phyloP scores from a whole-genome alignment of 2,329 filamentous ascomycete species.

The Nannizzia gypsea region DNA sequence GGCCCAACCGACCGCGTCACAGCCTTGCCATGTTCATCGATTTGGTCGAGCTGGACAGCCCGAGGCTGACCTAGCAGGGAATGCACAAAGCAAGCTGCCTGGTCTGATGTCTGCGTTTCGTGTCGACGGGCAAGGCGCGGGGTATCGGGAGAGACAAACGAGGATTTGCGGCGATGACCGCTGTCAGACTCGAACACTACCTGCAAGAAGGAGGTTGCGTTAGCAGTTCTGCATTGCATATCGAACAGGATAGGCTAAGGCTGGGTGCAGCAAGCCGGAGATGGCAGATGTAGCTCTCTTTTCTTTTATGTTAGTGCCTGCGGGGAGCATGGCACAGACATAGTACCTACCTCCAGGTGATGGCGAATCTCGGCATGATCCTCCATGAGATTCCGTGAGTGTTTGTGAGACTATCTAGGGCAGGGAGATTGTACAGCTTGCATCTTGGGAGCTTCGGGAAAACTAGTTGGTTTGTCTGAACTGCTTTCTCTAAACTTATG shows the following conservation, averaged over 20 bases:
- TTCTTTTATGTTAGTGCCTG: background rate
- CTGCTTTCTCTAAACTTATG: background rate
- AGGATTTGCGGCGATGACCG: slow-evolving; percentile 48
- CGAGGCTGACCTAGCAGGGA: slow-evolving; percentile 39
- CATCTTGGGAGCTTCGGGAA: background rate
- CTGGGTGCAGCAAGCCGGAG: background rate
- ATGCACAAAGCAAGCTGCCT: slow-evolving; percentile 46
- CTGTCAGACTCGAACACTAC: slow-evolving; percentile 33
- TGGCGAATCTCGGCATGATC: slow-evolving; percentile 3
- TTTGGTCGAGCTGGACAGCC: slow-evolving; percentile 20
- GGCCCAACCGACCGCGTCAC: background rate
- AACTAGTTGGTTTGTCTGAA: background rate
- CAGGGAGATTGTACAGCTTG: background rate
- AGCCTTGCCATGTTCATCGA: background rate
- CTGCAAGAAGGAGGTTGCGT: slow-evolving; percentile 23
- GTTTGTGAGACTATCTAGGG: background rate
- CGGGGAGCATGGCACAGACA: background rate
- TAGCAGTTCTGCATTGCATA: background rate
- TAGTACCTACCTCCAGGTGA: slow-evolving; percentile 1
- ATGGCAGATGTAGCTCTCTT: background rate
- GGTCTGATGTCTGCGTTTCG: slow-evolving; percentile 22
- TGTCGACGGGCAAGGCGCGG: slow-evolving; percentile 28
- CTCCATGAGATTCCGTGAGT: slow-evolving; percentile 1
- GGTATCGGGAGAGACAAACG: slow-evolving; percentile 39
- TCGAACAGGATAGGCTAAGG: background rate